Conservation (phyloP, 169 alveolate genomes). For the Amoebophrya sp. region DNA sequence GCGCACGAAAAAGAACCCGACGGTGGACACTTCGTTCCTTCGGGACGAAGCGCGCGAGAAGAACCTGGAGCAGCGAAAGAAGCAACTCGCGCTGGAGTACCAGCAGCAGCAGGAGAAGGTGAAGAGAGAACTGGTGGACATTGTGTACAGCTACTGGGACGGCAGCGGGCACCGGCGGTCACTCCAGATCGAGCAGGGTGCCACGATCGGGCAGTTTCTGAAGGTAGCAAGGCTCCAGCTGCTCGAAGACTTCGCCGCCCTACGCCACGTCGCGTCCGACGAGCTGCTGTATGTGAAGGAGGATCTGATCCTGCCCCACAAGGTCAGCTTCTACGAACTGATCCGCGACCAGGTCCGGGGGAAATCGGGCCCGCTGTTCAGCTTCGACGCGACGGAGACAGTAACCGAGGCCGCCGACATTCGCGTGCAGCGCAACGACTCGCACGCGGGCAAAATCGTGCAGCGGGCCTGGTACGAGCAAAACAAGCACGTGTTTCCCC, state of each 20-base stretch:
- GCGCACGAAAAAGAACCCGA: slow-evolving; percentile 36
- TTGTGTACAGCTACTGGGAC: slow-evolving; percentile 59
- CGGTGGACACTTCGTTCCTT: slow-evolving; percentile 42
- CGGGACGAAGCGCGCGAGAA: slow-evolving; percentile 47
- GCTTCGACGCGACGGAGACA: slow-evolving; percentile 55
- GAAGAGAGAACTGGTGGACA: slow-evolving; percentile 46
- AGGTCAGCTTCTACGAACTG: slow-evolving; percentile 55
- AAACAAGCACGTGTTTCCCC: slow-evolving; percentile 63
- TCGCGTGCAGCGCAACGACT: slow-evolving; percentile 51
- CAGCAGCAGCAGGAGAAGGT: slow-evolving; percentile 18
- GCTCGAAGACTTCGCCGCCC: slow-evolving; percentile 50
- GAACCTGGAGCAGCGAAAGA: neutral
- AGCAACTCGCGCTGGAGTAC: slow-evolving; percentile 39
- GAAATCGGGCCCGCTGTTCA: slow-evolving; percentile 59
- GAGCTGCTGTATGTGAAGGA: slow-evolving; percentile 60
- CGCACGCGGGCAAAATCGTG: slow-evolving; percentile 63
- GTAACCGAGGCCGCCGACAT: slow-evolving; percentile 47
- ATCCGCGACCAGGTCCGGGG: slow-evolving; percentile 59
- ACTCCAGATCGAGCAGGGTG: slow-evolving; percentile 41
- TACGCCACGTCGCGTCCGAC: slow-evolving; percentile 43
- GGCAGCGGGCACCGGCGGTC: slow-evolving; percentile 59
- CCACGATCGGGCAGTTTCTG: slow-evolving; percentile 53
- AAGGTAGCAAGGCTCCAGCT: slow-evolving; percentile 49
- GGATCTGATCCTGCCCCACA: slow-evolving; percentile 60
- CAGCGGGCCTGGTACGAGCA: slow-evolving; percentile 63